Percentiles rank a stretch among this genome's conserved stretches.
Evolutionary conservation across 345 rosid species (phyloP).

Genomic region (Salix dunnii): DNA sequence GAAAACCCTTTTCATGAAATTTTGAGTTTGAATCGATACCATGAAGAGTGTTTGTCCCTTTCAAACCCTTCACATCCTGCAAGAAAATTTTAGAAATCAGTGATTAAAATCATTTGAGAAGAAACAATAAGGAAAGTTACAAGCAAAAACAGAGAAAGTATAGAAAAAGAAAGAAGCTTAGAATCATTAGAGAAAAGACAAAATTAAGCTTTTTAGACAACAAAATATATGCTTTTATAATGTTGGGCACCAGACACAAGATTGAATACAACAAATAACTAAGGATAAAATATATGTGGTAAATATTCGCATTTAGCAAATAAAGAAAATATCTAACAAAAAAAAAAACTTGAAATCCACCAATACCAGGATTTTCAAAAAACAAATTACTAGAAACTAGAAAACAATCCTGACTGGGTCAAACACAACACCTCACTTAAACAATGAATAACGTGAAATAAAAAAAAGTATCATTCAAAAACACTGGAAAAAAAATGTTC

Average conservation of each 20-base stretch:
- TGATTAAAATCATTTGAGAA: slow-evolving; percentile 20
- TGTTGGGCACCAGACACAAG: slow-evolving; percentile 23
- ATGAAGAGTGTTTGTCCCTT: slow-evolving; percentile 78
- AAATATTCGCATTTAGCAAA: slow-evolving; percentile 22
- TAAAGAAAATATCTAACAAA: slow-evolving; percentile 11
- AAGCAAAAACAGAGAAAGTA: slow-evolving; percentile 36
- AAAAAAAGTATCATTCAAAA: slow-evolving; percentile 10
- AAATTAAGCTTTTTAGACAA: slow-evolving; percentile 54
- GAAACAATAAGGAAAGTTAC: slow-evolving; percentile 28
- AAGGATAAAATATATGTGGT: slow-evolving; percentile 23
- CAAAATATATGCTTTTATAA: slow-evolving; percentile 40
- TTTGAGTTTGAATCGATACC: slow-evolving; percentile 43
- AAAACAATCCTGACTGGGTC: slow-evolving; percentile 14
- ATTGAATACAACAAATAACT: slow-evolving; percentile 33
- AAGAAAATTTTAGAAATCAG: slow-evolving; percentile 19
- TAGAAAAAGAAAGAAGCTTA: slow-evolving; percentile 5
- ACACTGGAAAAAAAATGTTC: neutral
- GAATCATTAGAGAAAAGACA: slow-evolving; percentile 59
- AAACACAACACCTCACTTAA: slow-evolving; percentile 37
- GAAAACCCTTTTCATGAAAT: slow-evolving; percentile 41
- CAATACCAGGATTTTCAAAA: slow-evolving; percentile 29
- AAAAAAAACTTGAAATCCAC: slow-evolving; percentile 11
- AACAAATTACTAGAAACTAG: slow-evolving; percentile 22
- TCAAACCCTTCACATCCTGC: slow-evolving; percentile 77
- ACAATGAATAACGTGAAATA: slow-evolving; percentile 47